A percentile compares a stretch with the other conserved stretches of the same genome.
phyloP scores from a whole-genome alignment of 2,329 filamentous ascomycete genomes.

The Drechslerella coelobrocha region DNA sequence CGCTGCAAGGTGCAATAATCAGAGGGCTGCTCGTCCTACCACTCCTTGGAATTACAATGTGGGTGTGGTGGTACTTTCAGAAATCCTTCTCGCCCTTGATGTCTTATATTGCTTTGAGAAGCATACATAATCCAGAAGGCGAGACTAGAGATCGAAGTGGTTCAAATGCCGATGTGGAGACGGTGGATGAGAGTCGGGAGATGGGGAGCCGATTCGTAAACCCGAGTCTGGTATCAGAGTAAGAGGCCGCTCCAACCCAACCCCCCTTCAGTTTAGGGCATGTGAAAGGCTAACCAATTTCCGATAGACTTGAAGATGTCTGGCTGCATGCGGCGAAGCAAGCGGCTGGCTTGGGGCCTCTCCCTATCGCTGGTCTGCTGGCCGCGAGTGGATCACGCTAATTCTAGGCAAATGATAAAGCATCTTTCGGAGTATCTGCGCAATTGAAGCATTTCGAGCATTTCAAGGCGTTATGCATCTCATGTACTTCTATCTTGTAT shows the following conservation, averaged over 20 bases:
- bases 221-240: conserved; percentile 73
- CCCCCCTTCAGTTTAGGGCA: background rate
- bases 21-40: conserved; percentile 77
- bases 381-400: background rate
- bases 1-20: conserved; percentile 74
- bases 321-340: conserved; percentile 25
- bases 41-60: conserved; percentile 78
- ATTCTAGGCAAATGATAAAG: background rate
- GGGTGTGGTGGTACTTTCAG: conserved; percentile 85
- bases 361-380: background rate
- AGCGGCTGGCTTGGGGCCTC: background rate
- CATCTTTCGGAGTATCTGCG: too few relatives aligned
- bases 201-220: conserved; percentile 76
- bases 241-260: conserved; percentile 58
- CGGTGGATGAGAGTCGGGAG: conserved; percentile 75
- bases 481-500: too few relatives aligned
- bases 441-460: background rate
- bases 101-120: conserved; percentile 87
- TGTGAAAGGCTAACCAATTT: conserved; percentile 3
- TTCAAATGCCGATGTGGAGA: conserved; percentile 63
- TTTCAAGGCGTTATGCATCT: too few relatives aligned
- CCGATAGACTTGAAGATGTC: conserved; percentile 31
- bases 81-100: conserved; percentile 86
- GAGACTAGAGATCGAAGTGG: conserved; percentile 53
- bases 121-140: conserved; percentile 70